These are phyloP conservation scores for Aureoboletus auriporus DNA, from an alignment of 768 basidiomycete genomes.

Conservation along the genomic window DNA sequence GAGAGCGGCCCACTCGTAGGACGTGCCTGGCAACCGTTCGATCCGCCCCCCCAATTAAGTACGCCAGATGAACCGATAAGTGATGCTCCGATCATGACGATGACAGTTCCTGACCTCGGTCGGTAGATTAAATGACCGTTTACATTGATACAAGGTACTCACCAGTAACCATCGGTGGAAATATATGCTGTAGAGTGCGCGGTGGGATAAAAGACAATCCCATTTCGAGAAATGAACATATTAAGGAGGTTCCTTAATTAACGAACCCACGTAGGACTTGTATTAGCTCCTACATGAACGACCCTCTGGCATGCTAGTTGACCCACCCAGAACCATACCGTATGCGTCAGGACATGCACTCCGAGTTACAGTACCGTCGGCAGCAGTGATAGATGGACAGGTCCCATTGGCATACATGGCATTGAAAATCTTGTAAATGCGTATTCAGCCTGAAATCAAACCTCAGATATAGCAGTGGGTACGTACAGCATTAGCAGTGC, in stretches of 20 bases:
- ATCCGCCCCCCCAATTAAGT: constrained; percentile 82
- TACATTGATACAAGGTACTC: background rate
- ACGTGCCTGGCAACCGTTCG: constrained; percentile 61
- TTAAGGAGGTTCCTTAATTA: constrained; percentile 60
- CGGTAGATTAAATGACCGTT: background rate
- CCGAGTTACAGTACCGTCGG: constrained; percentile 57
- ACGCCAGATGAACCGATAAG: constrained; percentile 73
- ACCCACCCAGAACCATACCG: constrained; percentile 66
- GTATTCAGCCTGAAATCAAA: background rate
- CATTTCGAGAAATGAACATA: constrained; percentile 82
- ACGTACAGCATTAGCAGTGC: constrained; percentile 64
- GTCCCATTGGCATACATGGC: constrained; percentile 78
- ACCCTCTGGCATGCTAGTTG: background rate
- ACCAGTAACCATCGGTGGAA: constrained; percentile 81
- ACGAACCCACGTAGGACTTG: background rate
- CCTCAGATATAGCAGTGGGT: background rate
- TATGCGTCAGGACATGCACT: constrained; percentile 76
- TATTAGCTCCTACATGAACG: background rate
- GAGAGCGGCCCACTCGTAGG: constrained; percentile 63
- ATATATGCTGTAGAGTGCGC: constrained; percentile 56
- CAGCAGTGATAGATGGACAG: constrained; percentile 54
- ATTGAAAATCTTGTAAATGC: constrained; percentile 53
- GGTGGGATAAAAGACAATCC: constrained; percentile 70
- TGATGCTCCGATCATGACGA: constrained; percentile 76
- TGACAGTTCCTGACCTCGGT: constrained; percentile 55